These are phyloP conservation scores for Phalaenopsis equestris DNA, from an alignment of 106 monocot species.

Conservation along the genomic window DNA sequence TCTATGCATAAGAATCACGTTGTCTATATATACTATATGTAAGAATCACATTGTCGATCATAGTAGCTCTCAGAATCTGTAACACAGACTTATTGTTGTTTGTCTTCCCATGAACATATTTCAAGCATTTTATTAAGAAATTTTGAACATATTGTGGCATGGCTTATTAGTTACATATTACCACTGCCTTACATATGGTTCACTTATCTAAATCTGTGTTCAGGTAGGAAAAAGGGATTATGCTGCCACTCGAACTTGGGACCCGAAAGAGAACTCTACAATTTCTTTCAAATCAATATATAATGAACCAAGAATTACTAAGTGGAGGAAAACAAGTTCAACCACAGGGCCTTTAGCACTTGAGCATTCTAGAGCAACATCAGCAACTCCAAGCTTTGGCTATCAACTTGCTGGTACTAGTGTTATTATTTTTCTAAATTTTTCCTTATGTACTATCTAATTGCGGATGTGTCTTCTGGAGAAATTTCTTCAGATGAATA, in stretches of 20 bases:
- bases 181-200: neutral
- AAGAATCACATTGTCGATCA: neutral
- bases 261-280: constrained; percentile 13
- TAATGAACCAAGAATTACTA: constrained; percentile 4
- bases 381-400: constrained; percentile 10
- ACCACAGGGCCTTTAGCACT: constrained; percentile 7
- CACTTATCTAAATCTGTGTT: constrained; percentile 11
- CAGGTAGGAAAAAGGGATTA: constrained; percentile 28
- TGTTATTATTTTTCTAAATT: neutral
- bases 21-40: neutral
- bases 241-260: constrained; percentile 7
- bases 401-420: constrained; percentile 2
- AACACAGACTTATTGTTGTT: neutral
- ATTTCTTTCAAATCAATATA: constrained; percentile 9
- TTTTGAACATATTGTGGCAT: neutral
- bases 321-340: constrained; percentile 5
- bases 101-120: neutral
- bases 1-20: neutral
- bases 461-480: neutral
- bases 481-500: constrained; percentile 7
- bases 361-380: constrained; percentile 6
- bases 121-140: neutral
- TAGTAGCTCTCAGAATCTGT: neutral
- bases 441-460: neutral
- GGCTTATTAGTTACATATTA: neutral